phyloP scores from a whole-genome alignment of 768 basidiomycete species.

The Xanthoconium purpureum region DNA sequence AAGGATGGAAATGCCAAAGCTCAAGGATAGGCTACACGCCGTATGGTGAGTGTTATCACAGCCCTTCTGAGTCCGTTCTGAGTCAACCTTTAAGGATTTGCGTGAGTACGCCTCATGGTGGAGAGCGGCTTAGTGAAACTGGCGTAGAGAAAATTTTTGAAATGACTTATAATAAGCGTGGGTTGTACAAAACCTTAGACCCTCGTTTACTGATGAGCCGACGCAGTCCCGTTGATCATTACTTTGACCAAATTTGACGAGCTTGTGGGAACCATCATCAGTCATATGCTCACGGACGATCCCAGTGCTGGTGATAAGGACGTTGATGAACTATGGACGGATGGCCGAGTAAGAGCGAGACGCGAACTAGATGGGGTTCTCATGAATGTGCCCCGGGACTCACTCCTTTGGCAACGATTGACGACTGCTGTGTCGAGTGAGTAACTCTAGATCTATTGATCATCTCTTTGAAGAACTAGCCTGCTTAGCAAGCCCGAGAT shows the following conservation, averaged over 20 bases:
- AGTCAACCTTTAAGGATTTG: neutral
- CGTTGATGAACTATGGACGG: neutral
- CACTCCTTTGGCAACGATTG: constrained; percentile 1
- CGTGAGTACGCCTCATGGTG: constrained; percentile 1
- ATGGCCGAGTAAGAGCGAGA: neutral
- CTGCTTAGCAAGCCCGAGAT: neutral
- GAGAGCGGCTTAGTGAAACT: constrained; percentile 6
- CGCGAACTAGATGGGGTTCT: neutral
- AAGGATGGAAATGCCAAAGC: neutral
- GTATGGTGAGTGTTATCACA: neutral
- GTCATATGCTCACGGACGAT: too few species aligned
- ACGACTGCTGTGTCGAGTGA: constrained; percentile 2
- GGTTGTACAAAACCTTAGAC: neutral
- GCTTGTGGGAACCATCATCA: neutral
- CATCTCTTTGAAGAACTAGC: too few species aligned
- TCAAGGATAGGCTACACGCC: neutral
- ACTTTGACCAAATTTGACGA: constrained; percentile 5
- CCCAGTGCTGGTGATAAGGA: neutral
- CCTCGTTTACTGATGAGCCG: neutral
- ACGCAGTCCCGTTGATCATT: constrained; percentile 4
- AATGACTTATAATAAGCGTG: constrained; percentile 4
- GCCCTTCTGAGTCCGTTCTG: neutral
- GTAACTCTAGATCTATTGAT: neutral
- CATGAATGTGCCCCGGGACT: constrained; percentile 4
- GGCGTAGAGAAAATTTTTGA: constrained; percentile 8